phyloP scores from a whole-genome alignment of 129 eudicot species.

The Artemisia argyi region DNA sequence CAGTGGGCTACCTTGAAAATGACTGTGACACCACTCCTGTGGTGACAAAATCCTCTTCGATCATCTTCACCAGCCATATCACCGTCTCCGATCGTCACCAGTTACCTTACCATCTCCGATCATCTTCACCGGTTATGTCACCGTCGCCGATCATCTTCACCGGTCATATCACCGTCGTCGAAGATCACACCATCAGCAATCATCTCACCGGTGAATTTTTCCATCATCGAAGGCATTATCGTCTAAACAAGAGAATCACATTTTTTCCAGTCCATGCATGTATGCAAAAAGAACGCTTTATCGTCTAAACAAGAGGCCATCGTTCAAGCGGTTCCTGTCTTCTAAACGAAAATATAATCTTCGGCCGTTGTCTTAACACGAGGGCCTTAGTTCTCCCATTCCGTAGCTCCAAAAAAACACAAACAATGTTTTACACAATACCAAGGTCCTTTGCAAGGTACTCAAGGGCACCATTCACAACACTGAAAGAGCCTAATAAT shows the following conservation, averaged over 20 bases:
- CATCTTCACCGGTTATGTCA: background rate
- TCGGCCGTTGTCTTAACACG: constrained; percentile 67
- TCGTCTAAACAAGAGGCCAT: constrained; percentile 55
- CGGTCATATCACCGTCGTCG: too few species aligned
- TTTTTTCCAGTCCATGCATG: constrained; percentile 39
- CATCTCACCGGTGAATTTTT: too few species aligned
- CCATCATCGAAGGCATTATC: too few species aligned
- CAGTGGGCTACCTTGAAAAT: too few species aligned
- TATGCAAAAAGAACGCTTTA: constrained; percentile 50
- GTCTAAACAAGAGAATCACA: constrained; percentile 31
- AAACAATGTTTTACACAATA: constrained; percentile 68
- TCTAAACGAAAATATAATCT: constrained; percentile 52
- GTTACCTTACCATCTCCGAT: too few species aligned
- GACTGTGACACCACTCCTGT: too few species aligned
- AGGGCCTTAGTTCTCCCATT: constrained; percentile 40
- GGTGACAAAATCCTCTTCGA: too few species aligned
- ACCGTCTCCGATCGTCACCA: too few species aligned
- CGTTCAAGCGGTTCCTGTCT: constrained; percentile 51
- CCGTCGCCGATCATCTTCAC: background rate
- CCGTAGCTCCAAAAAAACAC: too few species aligned
- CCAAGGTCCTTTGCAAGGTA: constrained; percentile 91
- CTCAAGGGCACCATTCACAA: constrained; percentile 93
- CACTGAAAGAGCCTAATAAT: constrained; percentile 51
- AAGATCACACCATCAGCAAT: too few species aligned
- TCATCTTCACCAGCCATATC: too few species aligned